Conservation (phyloP, 208 protist genomes). For the Crithidia fasciculata region DNA sequence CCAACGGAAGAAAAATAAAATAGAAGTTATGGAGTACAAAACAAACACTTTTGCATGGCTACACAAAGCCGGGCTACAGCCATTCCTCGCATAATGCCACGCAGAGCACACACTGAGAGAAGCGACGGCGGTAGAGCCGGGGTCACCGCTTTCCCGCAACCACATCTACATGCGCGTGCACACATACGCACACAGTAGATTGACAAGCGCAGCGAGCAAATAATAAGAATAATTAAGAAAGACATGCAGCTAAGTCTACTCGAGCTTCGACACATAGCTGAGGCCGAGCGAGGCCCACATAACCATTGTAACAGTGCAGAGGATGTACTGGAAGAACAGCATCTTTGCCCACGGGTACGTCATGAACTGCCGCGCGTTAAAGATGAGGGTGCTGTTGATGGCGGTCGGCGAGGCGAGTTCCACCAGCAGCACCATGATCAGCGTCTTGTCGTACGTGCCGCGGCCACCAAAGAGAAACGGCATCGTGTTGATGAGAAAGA, state of each 20-base stretch:
- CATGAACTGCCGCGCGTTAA: conserved; percentile 70
- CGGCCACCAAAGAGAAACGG: conserved; percentile 66
- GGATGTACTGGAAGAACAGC: conserved; percentile 82
- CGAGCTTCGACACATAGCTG: conserved; percentile 35
- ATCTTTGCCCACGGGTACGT: conserved; percentile 72
- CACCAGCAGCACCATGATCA: conserved; percentile 76
- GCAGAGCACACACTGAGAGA: too few relatives aligned
- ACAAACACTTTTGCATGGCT: too few relatives aligned
- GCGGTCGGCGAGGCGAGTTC: conserved; percentile 75
- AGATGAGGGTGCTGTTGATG: conserved; percentile 79
- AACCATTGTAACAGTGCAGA: conserved; percentile 61
- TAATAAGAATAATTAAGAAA: neutral
- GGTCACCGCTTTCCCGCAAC: too few relatives aligned
- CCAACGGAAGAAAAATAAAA: too few relatives aligned
- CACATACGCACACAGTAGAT: neutral
- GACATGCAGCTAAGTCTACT: neutral
- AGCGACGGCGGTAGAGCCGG: too few relatives aligned
- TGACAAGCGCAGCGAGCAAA: neutral
- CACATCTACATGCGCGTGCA: too few relatives aligned
- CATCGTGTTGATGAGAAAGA: conserved; percentile 39
- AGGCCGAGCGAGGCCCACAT: conserved; percentile 67
- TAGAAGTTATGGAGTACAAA: too few relatives aligned
- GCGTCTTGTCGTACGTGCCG: conserved; percentile 46
- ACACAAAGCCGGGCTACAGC: too few relatives aligned
- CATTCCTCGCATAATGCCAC: too few relatives aligned